Percentiles rank a stretch among this genome's conserved stretches.
Conservation (phyloP, 164 flowering plant species). For the Stephania japonica region DNA sequence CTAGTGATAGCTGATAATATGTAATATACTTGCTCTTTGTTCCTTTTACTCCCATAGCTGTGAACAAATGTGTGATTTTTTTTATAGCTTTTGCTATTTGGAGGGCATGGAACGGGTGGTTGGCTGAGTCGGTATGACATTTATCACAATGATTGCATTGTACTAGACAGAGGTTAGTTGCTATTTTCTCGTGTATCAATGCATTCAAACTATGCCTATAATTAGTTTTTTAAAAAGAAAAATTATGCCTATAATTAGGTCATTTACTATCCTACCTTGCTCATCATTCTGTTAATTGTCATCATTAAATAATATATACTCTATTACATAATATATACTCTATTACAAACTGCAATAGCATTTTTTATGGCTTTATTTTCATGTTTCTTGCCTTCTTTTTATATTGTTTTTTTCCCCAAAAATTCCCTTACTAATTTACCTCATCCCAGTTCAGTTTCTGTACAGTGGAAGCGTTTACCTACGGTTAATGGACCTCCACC, state of each 20-base stretch:
- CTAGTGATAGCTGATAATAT: not conserved
- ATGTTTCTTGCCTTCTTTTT: not conserved
- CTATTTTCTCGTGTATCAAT: not conserved
- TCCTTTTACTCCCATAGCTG: not conserved
- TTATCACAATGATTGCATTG: slow-evolving; percentile 84
- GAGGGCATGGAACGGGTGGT: slow-evolving; percentile 98
- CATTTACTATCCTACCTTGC: not conserved
- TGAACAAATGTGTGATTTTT: slow-evolving; percentile 10
- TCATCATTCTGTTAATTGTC: not conserved
- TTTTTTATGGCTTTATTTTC: not conserved
- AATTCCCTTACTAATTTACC: not conserved
- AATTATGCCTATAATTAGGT: not conserved
- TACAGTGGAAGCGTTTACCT: slow-evolving; percentile 89
- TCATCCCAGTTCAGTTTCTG: slow-evolving; percentile 49
- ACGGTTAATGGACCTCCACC: slow-evolving; percentile 77
- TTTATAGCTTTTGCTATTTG: slow-evolving; percentile 87
- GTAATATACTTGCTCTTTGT: slow-evolving; percentile 5
- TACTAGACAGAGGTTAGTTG: slow-evolving; percentile 75
- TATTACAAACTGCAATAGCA: not conserved
- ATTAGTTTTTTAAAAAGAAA: not conserved
- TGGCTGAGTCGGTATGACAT: slow-evolving; percentile 97
- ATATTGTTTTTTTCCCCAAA: not conserved
- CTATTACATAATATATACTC: too few relatives aligned
- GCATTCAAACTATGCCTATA: not conserved
- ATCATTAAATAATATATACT: not conserved